Conservation (phyloP, 2,329 filamentous ascomycete species). For the Neodidymelliopsis sp. region DNA sequence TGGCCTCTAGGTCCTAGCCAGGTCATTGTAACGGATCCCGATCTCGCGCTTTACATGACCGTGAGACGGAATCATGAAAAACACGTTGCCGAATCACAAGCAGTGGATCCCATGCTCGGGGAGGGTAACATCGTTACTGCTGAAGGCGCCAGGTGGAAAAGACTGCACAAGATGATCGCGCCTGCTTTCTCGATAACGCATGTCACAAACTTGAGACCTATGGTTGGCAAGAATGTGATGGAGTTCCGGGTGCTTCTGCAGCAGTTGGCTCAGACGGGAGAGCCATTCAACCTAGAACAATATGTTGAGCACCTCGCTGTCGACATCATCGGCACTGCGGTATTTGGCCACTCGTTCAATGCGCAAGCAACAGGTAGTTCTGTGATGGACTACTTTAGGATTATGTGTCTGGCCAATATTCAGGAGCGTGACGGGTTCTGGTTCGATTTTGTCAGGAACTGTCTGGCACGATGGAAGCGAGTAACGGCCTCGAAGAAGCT, state of each 20-base stretch:
- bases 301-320: conserved; percentile 31
- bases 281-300: conserved; percentile 38
- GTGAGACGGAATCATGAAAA: conserved; percentile 44
- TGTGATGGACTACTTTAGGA: conserved; percentile 29
- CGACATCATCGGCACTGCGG: conserved; percentile 36
- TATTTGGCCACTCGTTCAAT: conserved; percentile 34
- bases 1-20: conserved; percentile 51
- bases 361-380: conserved; percentile 34
- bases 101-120: conserved; percentile 39
- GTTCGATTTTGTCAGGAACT: conserved; percentile 29
- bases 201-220: conserved; percentile 39
- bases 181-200: conserved; percentile 46
- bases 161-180: conserved; percentile 44
- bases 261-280: conserved; percentile 26
- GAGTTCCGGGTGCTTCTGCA: conserved; percentile 38
- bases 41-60: conserved; percentile 50
- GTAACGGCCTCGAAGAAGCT: conserved; percentile 29
- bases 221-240: conserved; percentile 45
- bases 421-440: conserved; percentile 21
- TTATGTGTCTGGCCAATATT: conserved; percentile 22
- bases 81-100: conserved; percentile 26
- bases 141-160: conserved; percentile 47
- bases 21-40: conserved; percentile 48
- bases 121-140: conserved; percentile 37
- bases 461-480: conserved; percentile 20